Conservation (phyloP, 331 rosid genomes). For the Acacia concinna region DNA sequence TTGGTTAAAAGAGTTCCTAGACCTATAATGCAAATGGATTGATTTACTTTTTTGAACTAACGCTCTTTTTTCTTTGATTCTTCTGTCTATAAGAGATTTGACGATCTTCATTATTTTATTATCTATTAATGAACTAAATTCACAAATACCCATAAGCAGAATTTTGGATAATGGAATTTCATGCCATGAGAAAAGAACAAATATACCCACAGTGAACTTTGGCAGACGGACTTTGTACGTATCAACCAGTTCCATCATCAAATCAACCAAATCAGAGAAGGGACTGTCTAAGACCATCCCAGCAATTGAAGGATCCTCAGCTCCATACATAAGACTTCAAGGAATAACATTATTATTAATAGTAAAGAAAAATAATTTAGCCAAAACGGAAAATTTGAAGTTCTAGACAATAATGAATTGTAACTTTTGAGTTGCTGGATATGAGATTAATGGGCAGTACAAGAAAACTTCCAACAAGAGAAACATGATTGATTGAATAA, state of each 20-base stretch:
- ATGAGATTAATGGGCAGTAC: background rate
- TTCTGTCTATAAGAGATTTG: background rate
- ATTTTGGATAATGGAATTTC: background rate
- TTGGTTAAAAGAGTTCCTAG: background rate
- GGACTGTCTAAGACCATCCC: conserved; percentile 99
- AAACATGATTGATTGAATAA: background rate
- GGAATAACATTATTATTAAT: conserved; percentile 35
- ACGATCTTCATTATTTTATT: background rate
- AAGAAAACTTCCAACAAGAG: background rate
- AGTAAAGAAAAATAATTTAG: conserved; percentile 24
- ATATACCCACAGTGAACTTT: conserved; percentile 83
- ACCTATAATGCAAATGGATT: background rate
- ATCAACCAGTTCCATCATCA: conserved; percentile 96
- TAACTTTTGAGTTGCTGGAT: conserved; percentile 6
- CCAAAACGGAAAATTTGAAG: conserved; percentile 1
- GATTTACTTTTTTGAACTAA: background rate
- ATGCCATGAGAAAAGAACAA: background rate
- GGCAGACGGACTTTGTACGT: conserved; percentile 81
- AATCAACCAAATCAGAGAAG: conserved; percentile 89
- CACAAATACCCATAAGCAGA: background rate
- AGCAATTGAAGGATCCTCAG: conserved; percentile 98
- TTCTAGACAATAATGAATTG: background rate
- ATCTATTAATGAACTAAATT: background rate
- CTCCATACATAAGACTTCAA: conserved; percentile 94
- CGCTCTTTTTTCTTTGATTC: background rate